Evolutionary conservation across 306 rosid genomes (phyloP), one percentile per base, ranked within the genome.

Genomic region (Fragaria ananassa): DNA sequence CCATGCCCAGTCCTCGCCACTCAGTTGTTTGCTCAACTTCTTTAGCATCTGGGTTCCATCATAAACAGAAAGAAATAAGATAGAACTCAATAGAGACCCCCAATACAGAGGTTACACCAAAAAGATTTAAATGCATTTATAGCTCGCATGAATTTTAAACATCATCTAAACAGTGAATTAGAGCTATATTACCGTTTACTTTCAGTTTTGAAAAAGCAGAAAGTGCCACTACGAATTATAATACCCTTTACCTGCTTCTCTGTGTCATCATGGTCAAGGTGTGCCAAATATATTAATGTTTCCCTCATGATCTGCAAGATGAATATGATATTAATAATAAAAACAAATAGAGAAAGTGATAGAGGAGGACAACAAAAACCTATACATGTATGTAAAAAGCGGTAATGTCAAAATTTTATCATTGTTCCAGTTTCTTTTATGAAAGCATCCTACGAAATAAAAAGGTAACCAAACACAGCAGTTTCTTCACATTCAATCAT

Each of bases 1-100:
- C 99, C 99, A 96, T 67, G 95, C 85, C 98, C 99, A 96, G 83
- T 96, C 98, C 87, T 96, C 99, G 6, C 99, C 99, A 78, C 89
- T 96, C 49, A 96, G 88, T 66, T 96, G 99, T 70, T 90, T 92
- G 80, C 92, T 96, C 74, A 96, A 83, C 74, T 96, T 96, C 91
- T 78, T 96, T 78, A 96, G 87, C 99, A 96, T 96, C 99, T 96
- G 89, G 51, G 44, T 72, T 69, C 70, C 34, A 42, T 57, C 10
- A 37, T 31, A 58, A 18, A 27, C 25, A 27, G 42, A 42, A 41
- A 53, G 60, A n/a, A 65, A 11, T 7, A n/a, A 71, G 23, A 12
- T 5, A 17, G 60, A 60, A 67, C 46, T 18, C 57, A 41, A 41
- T 58, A 31, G 31, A 45, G 49, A 50, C 27, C 76, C 76, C 53